Conservation (phyloP, 2,329 filamentous ascomycete species). For the Cercospora nicotianae region DNA sequence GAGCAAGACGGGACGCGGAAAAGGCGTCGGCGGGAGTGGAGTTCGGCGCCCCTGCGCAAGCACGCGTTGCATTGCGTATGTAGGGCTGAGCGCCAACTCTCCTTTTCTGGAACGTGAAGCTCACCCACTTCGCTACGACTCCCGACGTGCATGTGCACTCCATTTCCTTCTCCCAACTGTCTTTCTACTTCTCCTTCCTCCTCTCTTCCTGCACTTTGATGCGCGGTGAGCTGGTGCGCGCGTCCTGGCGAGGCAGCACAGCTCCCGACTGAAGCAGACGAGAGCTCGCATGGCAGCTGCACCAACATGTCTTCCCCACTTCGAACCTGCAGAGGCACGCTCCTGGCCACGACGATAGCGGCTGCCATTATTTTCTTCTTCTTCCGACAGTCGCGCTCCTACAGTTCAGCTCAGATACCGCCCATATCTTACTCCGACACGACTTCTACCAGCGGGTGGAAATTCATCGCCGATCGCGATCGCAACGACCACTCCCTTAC, state of each 20-base stretch:
- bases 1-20: background rate
- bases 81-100: slow-evolving; percentile 6
- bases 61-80: background rate
- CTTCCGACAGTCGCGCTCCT: slow-evolving; percentile 8
- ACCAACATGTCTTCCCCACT: slow-evolving; percentile 2
- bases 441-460: slow-evolving; percentile 4
- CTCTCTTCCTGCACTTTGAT: background rate
- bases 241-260: slow-evolving; percentile 2
- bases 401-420: background rate
- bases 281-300: background rate
- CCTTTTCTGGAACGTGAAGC: background rate
- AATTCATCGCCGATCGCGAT: slow-evolving; percentile 31
- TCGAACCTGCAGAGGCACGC: slow-evolving; percentile 9
- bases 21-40: background rate
- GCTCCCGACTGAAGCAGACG: background rate
- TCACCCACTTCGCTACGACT: background rate
- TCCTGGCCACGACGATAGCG: slow-evolving; percentile 4
- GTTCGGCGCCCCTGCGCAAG: background rate
- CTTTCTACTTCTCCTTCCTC: background rate
- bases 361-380: slow-evolving; percentile 2
- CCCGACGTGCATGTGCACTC: background rate
- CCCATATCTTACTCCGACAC: slow-evolving; percentile 4
- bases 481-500: slow-evolving; percentile 36
- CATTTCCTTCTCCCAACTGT: background rate
- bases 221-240: background rate